phyloP scores from a whole-genome alignment of 139 green algal species.

The Closterium sp. region DNA sequence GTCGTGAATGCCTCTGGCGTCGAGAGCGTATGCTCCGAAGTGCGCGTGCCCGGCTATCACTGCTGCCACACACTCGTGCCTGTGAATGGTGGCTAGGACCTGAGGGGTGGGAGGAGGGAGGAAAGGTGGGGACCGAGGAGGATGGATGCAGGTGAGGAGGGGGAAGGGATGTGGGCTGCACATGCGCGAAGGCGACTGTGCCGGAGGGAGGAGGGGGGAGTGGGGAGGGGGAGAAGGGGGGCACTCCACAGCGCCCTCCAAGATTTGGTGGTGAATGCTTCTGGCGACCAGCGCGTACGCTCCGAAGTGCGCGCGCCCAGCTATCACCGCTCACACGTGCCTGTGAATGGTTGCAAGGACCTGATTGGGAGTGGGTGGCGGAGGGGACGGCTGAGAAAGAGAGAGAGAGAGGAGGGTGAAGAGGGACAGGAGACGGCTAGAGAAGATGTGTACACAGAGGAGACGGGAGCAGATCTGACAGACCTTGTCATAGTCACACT shows the following conservation, averaged over 20 bases:
- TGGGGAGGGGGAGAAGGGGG: conserved; percentile 26
- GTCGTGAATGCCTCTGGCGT: too few species aligned
- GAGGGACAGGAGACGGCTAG: background rate
- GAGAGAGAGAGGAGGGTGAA: too few species aligned
- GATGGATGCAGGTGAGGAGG: background rate
- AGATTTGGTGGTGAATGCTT: conserved; percentile 45
- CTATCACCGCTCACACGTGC: conserved; percentile 29
- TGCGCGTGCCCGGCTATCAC: conserved; percentile 44
- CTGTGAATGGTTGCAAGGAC: conserved; percentile 33
- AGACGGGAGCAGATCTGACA: too few species aligned
- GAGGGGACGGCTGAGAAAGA: too few species aligned
- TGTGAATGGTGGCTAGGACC: conserved; percentile 33
- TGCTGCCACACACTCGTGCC: conserved; percentile 39
- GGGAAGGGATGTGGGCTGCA: background rate
- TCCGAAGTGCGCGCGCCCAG: conserved; percentile 43
- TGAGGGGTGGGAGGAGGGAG: too few species aligned
- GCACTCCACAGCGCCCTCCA: conserved; percentile 52
- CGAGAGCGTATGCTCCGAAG: conserved; percentile 28
- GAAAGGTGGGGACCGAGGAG: background rate
- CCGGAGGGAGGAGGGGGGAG: conserved; percentile 10
- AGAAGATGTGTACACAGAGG: too few species aligned
- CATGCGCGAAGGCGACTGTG: conserved; percentile 36
- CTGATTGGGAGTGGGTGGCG: background rate
- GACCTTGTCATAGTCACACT: too few species aligned
- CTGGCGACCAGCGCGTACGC: conserved; percentile 24